These are phyloP conservation scores for Kodamaea suecica DNA, from an alignment of 1,139 yeast species.

Conservation along the genomic window DNA sequence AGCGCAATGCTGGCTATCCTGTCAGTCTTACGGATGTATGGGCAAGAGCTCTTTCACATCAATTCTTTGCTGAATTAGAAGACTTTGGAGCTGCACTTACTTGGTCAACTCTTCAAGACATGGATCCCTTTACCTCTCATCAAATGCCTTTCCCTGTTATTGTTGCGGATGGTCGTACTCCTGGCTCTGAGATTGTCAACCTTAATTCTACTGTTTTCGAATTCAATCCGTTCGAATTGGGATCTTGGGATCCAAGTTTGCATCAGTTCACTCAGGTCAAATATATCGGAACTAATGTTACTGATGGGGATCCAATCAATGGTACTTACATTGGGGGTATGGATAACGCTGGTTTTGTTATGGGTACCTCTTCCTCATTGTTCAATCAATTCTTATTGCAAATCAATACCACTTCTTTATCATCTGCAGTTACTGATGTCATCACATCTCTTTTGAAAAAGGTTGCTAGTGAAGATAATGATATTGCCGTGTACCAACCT, in stretches of 20 bases:
- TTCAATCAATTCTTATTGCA: slow-evolving; percentile 30
- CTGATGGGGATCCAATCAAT: slow-evolving; percentile 50
- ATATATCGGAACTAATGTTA: slow-evolving; percentile 69
- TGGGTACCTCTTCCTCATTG: slow-evolving; percentile 46
- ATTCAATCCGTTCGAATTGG: slow-evolving; percentile 78
- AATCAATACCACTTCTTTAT: slow-evolving; percentile 22
- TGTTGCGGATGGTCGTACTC: slow-evolving; percentile 76
- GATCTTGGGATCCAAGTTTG: slow-evolving; percentile 83
- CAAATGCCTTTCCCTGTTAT: slow-evolving; percentile 83
- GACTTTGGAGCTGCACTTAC: slow-evolving; percentile 63
- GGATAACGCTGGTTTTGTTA: slow-evolving; percentile 44
- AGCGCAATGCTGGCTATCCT: slow-evolving; percentile 74
- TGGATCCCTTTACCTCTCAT: slow-evolving; percentile 52
- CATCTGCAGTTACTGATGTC: slow-evolving; percentile 16
- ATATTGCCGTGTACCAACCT: slow-evolving; percentile 24
- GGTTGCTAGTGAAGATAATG: slow-evolving; percentile 17
- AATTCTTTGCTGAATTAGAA: slow-evolving; percentile 58
- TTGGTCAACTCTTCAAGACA: slow-evolving; percentile 59
- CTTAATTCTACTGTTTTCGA: slow-evolving; percentile 75
- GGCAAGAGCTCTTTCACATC: slow-evolving; percentile 84
- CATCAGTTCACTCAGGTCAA: slow-evolving; percentile 63
- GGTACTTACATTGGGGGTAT: slow-evolving; percentile 31
- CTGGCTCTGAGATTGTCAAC: slow-evolving; percentile 54
- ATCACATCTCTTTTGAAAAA: slow-evolving; percentile 16
- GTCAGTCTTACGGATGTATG: slow-evolving; percentile 84